Conservation (phyloP, 2,329 filamentous ascomycete species). For the Daldinia sp. region DNA sequence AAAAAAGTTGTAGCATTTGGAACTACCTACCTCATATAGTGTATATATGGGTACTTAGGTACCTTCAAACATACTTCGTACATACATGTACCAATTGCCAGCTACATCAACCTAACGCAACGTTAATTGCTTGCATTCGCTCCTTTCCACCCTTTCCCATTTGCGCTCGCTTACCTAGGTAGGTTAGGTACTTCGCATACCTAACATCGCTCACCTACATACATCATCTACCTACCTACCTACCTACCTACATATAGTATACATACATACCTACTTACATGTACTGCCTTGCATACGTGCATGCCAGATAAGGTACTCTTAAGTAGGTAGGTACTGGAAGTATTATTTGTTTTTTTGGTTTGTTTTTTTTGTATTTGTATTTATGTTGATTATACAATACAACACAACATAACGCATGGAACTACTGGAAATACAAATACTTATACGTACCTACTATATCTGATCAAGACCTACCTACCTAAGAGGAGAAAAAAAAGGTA, state of each 20-base stretch:
- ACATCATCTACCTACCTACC: too few species aligned
- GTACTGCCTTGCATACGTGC: slow-evolving; percentile 25
- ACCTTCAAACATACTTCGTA: not conserved
- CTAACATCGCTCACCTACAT: slow-evolving; percentile 18
- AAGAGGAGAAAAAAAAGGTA: not conserved
- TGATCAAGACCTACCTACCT: too few species aligned
- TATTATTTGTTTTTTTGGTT: not conserved
- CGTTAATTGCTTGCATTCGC: slow-evolving; percentile 26
- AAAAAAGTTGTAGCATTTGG: not conserved
- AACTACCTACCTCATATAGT: not conserved
- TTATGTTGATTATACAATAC: slow-evolving; percentile 1
- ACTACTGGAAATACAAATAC: slow-evolving; percentile 9
- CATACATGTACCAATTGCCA: slow-evolving; percentile 3
- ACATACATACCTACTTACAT: too few species aligned
- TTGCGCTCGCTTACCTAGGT: slow-evolving; percentile 23
- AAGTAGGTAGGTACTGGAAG: not conserved
- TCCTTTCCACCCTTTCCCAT: slow-evolving; percentile 4
- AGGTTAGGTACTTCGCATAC: slow-evolving; percentile 11
- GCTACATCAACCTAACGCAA: not conserved
- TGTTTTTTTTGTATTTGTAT: slow-evolving; percentile 9
- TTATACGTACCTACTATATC: slow-evolving; percentile 14
- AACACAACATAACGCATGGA: too few species aligned
- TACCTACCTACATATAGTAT: too few species aligned
- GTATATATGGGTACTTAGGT: too few species aligned
- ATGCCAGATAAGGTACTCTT: slow-evolving; percentile 34